Percentiles rank a stretch among this genome's conserved stretches.
Conservation (phyloP, 257 asterid species). For the Fraxinus americana region DNA sequence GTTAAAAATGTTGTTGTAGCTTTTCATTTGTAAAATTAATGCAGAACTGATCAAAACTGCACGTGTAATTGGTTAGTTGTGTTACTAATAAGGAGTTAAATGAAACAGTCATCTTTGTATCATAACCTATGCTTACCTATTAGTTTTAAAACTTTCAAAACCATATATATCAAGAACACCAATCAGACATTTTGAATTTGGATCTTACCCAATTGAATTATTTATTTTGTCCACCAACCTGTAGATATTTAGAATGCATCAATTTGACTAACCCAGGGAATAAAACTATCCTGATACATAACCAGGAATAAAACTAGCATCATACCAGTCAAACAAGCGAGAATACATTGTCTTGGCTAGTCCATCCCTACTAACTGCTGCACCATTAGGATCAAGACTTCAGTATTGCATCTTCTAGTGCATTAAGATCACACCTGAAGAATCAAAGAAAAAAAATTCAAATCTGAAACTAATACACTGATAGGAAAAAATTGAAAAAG, state of each 20-base stretch:
- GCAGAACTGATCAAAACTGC: slow-evolving; percentile 95
- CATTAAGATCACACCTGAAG: slow-evolving; percentile 71
- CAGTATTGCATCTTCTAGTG: slow-evolving; percentile 84
- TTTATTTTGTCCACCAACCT: slow-evolving; percentile 98
- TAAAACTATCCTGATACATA: slow-evolving; percentile 10
- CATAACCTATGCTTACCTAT: slow-evolving; percentile 59
- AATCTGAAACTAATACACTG: slow-evolving; percentile 8
- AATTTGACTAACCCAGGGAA: slow-evolving; percentile 25
- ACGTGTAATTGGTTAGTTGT: slow-evolving; percentile 25
- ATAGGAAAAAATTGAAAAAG: background rate
- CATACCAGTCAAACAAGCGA: slow-evolving; percentile 91
- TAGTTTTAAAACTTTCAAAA: slow-evolving; percentile 89
- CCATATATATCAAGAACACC: slow-evolving; percentile 99
- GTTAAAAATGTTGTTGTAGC: slow-evolving; percentile 97
- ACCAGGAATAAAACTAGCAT: slow-evolving; percentile 20
- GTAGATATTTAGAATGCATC: slow-evolving; percentile 28
- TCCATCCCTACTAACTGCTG: slow-evolving; percentile 86
- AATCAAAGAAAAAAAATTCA: background rate
- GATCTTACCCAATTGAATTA: slow-evolving; percentile 91
- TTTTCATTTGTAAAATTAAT: slow-evolving; percentile 95
- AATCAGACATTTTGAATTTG: slow-evolving; percentile 71
- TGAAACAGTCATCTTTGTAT: slow-evolving; percentile 13
- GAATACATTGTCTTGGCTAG: slow-evolving; percentile 89
- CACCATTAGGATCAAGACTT: slow-evolving; percentile 96
- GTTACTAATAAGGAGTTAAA: slow-evolving; percentile 12